These are phyloP conservation scores for Exophiala bonariae DNA, from an alignment of 2,329 filamentous ascomycete genomes.

Conservation along the genomic window DNA sequence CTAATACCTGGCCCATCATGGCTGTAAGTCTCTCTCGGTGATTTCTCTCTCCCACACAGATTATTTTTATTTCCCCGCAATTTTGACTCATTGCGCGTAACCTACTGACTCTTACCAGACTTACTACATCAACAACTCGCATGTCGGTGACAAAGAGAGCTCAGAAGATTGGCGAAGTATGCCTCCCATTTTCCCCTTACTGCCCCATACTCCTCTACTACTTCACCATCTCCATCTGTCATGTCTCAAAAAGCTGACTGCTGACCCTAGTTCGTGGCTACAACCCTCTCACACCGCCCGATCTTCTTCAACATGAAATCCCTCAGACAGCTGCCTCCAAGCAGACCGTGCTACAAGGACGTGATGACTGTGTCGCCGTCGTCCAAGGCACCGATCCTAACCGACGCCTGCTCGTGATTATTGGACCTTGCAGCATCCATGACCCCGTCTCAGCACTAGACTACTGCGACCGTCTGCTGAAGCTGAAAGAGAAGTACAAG, in stretches of 20 bases:
- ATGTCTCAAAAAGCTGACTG: background rate
- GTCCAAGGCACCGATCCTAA: slow-evolving; percentile 64
- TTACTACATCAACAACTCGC: slow-evolving; percentile 78
- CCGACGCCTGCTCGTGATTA: slow-evolving; percentile 89
- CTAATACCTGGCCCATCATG: background rate
- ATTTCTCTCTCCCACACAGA: background rate
- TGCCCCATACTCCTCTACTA: background rate
- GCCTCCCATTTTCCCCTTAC: background rate
- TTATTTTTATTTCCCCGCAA: slow-evolving; percentile 2
- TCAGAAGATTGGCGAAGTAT: slow-evolving; percentile 83
- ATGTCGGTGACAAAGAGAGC: slow-evolving; percentile 71
- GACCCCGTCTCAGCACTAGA: slow-evolving; percentile 85
- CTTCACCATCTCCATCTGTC: background rate
- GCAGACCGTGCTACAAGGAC: slow-evolving; percentile 43
- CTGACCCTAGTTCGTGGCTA: slow-evolving; percentile 74
- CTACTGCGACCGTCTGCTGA: slow-evolving; percentile 78
- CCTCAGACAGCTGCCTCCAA: slow-evolving; percentile 52
- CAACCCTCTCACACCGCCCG: slow-evolving; percentile 87
- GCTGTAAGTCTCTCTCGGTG: background rate
- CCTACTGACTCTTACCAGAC: slow-evolving; percentile 32
- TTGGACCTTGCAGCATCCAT: slow-evolving; percentile 96
- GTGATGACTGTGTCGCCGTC: slow-evolving; percentile 66
- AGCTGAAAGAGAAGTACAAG: slow-evolving; percentile 74
- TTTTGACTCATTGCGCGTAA: background rate
- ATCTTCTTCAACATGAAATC: slow-evolving; percentile 82